A percentile compares a stretch with the other conserved stretches of the same genome.
Evolutionary conservation across 768 basidiomycete genomes (phyloP).

Genomic region (Tylopilus rubrobrunneus): DNA sequence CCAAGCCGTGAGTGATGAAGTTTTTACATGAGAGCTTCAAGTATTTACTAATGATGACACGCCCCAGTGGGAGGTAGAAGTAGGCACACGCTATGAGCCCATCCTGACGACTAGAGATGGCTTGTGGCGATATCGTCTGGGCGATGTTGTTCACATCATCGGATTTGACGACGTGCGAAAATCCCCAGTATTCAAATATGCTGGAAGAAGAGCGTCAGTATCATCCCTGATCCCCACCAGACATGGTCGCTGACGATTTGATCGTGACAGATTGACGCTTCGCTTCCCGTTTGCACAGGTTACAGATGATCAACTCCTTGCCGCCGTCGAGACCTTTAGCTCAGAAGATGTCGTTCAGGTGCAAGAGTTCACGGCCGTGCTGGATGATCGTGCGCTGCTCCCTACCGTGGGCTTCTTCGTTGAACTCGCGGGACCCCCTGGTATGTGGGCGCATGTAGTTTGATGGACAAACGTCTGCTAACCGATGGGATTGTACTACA

Average conservation of each 20-base stretch:
- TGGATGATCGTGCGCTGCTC: slow-evolving; percentile 8
- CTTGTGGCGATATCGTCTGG: no score
- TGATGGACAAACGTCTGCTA: not conserved
- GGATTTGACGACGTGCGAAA: no score
- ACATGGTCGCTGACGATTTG: not conserved
- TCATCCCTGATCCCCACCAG: no score
- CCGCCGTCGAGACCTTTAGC: not conserved
- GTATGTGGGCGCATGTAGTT: not conserved
- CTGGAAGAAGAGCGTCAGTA: no score
- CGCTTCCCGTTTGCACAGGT: slow-evolving; percentile 3
- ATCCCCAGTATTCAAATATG: no score
- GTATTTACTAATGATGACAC: not conserved
- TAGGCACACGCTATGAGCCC: slow-evolving; percentile 17
- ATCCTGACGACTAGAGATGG: no score
- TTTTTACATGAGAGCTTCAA: not conserved
- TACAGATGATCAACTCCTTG: slow-evolving; percentile 8
- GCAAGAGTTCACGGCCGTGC: no score
- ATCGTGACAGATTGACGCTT: slow-evolving; percentile 10
- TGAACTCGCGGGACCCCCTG: no score
- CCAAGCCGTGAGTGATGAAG: no score
- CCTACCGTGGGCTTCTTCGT: no score
- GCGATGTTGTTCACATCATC: no score
- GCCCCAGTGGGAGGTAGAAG: no score
- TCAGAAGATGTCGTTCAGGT: slow-evolving; percentile 7
- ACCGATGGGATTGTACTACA: not conserved